Evolutionary conservation across 257 asterid species (phyloP).

Genomic region (Nicotiana obtusifolia): DNA sequence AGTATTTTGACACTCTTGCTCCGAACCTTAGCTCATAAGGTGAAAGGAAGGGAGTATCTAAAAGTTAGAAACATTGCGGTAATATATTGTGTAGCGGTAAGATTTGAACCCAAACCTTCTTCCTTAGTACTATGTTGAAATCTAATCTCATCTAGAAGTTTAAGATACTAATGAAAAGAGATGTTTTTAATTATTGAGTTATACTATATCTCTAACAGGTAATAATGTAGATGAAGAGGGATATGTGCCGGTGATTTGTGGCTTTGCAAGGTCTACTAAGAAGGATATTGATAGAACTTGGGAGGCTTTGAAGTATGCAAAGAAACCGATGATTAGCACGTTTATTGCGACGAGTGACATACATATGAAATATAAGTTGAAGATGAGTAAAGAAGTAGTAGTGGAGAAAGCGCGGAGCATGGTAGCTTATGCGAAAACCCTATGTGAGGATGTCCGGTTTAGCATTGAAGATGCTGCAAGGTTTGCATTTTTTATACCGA

Average conservation of each 20-base stretch:
- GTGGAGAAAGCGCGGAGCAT: conserved; percentile 76
- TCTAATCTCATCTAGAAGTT: too few species aligned
- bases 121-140: too few species aligned
- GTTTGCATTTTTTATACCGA: conserved; percentile 18
- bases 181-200: too few species aligned
- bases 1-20: too few species aligned
- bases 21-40: too few species aligned
- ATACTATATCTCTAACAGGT: conserved; percentile 22
- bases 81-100: too few species aligned
- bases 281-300: conserved; percentile 81
- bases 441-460: conserved; percentile 77
- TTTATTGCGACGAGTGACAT: conserved; percentile 95
- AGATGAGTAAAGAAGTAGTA: conserved; percentile 68
- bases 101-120: too few species aligned
- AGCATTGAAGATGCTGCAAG: conserved; percentile 99
- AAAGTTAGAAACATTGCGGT: too few species aligned
- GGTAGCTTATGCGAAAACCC: conserved; percentile 79
- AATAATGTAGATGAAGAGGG: conserved; percentile 28
- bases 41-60: too few species aligned
- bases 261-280: conserved; percentile 83
- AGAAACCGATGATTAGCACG: conserved; percentile 82
- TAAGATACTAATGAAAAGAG: too few species aligned
- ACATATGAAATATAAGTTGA: conserved; percentile 84
- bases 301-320: conserved; percentile 88
- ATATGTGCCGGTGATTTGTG: conserved; percentile 83